Evolutionary conservation across 768 basidiomycete species (phyloP), one percentile per base, ranked within the genome.

Genomic region (Candolleomyces aberdarensis): DNA sequence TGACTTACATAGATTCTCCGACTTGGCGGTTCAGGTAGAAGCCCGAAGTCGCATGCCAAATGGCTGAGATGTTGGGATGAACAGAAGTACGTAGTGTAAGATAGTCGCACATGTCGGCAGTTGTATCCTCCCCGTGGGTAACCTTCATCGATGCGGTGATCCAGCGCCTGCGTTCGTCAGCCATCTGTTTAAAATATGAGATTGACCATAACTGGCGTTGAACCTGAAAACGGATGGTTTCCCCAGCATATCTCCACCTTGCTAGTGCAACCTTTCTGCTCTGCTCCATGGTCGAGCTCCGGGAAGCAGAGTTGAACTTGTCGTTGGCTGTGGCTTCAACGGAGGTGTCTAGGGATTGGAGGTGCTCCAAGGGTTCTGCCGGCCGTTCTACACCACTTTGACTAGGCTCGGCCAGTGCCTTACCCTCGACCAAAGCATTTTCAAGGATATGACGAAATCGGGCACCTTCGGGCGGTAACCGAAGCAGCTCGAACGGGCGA

Each of bases 191-290:
- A 52, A 53, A 56, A 19, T 53, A 46, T n/a, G 36, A 47, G 36
- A 46, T 56, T 3, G 63, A 61, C 44, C 46, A 57, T 6, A 56
- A 15, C 7, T 31, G n/a, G 5, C 47, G 59, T 6, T 57, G 62
- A 32, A 64, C 58, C 17, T 55, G 52, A 29, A 58, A 44, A 9
- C 43, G 41, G 13, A 64, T 58, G 4, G 58, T 56, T 26, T 64
- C 57, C 17, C 36, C 29, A 5, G 63, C 63, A 41, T 59, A 64
- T 7, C 36, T 51, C 65, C 65, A 66, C 5, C 65, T 63, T 14
- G 63, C 63, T 1, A 41, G 54, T 14, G 52, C 40, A 10, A 43
- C 36, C 3, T 43, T 14, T 39, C 20, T 19, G 14, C n/a, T 20
- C 8, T 43, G 14, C 8, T 9, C n/a, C 13, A 10, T 8, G 5